Evolutionary conservation across 306 rosid species (phyloP), one percentile per base, ranked within the genome.

Genomic region (Mucuna pruriens): DNA sequence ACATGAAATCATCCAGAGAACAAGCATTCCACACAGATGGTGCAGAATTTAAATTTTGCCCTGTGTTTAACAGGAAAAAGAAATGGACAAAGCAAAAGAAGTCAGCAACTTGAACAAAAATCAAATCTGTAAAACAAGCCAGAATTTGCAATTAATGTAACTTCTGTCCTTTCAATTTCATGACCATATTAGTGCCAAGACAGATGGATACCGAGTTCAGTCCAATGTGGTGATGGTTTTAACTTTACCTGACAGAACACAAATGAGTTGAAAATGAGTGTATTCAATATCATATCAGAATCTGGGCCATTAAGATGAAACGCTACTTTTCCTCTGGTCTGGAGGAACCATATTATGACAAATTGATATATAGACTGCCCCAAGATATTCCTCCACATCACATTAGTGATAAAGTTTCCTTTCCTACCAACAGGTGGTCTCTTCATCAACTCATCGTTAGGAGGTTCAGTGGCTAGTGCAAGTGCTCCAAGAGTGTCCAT

Each of bases 401-500:
- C 96, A 78, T 93, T 93, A 79, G 86, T 93, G 85, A 95, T 93
- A 78, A 95, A 93, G 87, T 93, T 95, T 77, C 99, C 99, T 84
- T 90, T 95, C 89, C 99, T 86, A 25, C 99, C 99, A 86, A 95
- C 99, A 2, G 99, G 99, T 15, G 88, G 20, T 85, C 93, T 90
- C 78, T 93, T 93, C 99, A 95, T 95, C 82, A 95, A 82, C 48
- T 91, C 96, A 19, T 90, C 92, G 22, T 58, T 91, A 13, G 99
- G 99, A 69, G 98, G 99, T 82, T 95, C 97, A 0, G 99, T 95
- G 79, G 99, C 99, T 46, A 95, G 83, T 54, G 98, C 99, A 87
- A 95, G 98, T 36, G 99, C 99, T 85, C 99, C 99, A 60, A 95
- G 88, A 82, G 99, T 95, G 83, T 95, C 99, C 99, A 93, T 95